Conservation (phyloP, 768 basidiomycete genomes). For the Pulveroboletus sp. region DNA sequence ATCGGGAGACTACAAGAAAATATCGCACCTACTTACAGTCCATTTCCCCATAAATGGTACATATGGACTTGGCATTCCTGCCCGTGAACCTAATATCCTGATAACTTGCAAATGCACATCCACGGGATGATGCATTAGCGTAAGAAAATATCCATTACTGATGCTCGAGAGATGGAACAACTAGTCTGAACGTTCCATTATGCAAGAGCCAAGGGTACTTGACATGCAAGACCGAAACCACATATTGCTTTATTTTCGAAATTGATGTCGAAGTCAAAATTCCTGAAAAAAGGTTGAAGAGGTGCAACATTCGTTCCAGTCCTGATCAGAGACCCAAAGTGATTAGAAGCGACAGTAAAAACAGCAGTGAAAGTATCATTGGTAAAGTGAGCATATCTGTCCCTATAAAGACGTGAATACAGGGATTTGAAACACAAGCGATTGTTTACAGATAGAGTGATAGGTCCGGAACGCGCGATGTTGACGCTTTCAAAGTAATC, state of each 20-base stretch:
- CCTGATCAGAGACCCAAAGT: neutral
- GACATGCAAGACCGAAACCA: neutral
- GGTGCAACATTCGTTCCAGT: neutral
- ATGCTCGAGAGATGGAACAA: neutral
- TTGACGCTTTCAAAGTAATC: neutral
- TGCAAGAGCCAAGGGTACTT: constrained; percentile 39
- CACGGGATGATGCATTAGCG: constrained; percentile 63
- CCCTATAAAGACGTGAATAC: neutral
- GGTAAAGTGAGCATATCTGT: constrained; percentile 38
- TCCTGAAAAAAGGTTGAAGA: neutral
- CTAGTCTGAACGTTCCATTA: neutral
- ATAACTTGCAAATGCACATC: constrained; percentile 35
- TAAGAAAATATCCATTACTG: constrained; percentile 38
- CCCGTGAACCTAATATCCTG: neutral
- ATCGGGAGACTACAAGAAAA: neutral
- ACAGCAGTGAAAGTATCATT: constrained; percentile 52
- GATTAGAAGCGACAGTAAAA: neutral
- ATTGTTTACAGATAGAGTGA: neutral
- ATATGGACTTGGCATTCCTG: too few species aligned
- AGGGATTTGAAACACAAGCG: neutral
- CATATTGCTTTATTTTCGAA: neutral
- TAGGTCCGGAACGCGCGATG: constrained; percentile 14
- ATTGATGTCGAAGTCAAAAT: neutral
- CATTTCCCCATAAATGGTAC: neutral
- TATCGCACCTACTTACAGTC: neutral